Conservation (phyloP, 495 filamentous ascomycete genomes). For the Xylaria cubensis region DNA sequence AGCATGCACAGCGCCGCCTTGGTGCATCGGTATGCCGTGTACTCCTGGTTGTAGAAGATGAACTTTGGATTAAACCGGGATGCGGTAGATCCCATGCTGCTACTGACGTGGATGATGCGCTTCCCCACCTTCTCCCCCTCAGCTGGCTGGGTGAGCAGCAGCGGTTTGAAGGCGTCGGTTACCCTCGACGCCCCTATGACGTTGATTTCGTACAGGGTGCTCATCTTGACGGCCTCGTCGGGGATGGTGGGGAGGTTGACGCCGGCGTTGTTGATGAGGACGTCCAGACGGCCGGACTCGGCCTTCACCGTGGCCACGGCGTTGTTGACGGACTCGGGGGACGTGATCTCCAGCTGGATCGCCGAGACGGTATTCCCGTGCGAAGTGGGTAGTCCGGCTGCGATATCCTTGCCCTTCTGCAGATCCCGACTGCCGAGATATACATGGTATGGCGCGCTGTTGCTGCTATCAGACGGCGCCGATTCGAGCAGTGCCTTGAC, state of each 20-base stretch:
- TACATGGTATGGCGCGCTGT: constrained; percentile 21
- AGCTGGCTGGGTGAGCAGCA: constrained; percentile 10
- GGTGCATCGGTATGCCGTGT: constrained; percentile 17
- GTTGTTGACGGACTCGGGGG: constrained; percentile 4
- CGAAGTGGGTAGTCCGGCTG: neutral
- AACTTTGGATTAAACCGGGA: neutral
- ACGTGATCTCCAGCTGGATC: constrained; percentile 21
- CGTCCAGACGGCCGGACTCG: constrained; percentile 11
- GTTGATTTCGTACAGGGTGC: constrained; percentile 16
- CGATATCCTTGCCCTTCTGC: neutral
- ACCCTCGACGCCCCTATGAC: constrained; percentile 17
- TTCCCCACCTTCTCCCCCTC: constrained; percentile 3
- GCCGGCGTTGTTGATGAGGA: constrained; percentile 21
- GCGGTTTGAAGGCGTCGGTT: constrained; percentile 13
- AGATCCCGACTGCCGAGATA: constrained; percentile 24
- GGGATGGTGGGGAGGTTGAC: neutral
- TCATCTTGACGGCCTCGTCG: constrained; percentile 13
- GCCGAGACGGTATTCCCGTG: constrained; percentile 22
- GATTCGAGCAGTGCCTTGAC: constrained; percentile 21
- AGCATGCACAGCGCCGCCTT: constrained; percentile 24
- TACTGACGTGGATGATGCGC: constrained; percentile 12
- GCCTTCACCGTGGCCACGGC: constrained; percentile 20
- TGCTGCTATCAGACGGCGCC: neutral
- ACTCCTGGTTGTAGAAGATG: neutral
- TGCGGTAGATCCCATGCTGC: constrained; percentile 14